These are phyloP conservation scores for Nakaseomyces bracarensis DNA, from an alignment of 1,139 yeast genomes.

Conservation along the genomic window DNA sequence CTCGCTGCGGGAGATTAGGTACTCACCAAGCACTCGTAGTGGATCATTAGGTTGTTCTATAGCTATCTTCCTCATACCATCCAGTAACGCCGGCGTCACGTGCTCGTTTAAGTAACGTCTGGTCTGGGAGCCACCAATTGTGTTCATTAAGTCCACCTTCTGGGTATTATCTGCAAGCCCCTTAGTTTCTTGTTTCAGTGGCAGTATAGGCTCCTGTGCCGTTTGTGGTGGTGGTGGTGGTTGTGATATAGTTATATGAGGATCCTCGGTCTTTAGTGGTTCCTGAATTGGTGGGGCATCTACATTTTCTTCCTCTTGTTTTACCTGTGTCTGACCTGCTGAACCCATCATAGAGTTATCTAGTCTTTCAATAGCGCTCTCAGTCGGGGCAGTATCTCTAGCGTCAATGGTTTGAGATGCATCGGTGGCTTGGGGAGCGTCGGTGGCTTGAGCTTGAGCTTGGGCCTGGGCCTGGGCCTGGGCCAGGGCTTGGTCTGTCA, in stretches of 20 bases:
- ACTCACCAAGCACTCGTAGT: conserved; percentile 60
- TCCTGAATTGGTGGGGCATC: no score
- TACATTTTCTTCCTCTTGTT: no score
- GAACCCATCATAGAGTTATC: no score
- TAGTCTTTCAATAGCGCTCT: no score
- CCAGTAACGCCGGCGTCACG: conserved; percentile 57
- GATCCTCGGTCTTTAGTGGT: no score
- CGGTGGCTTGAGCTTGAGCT: no score
- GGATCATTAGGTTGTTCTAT: conserved; percentile 61
- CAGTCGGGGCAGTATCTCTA: no score
- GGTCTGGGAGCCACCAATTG: conserved; percentile 75
- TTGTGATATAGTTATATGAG: neutral
- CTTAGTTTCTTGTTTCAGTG: neutral
- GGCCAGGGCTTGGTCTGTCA: no score
- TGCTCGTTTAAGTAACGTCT: conserved; percentile 69
- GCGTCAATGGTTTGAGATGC: no score
- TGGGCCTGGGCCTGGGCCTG: no score
- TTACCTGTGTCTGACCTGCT: no score
- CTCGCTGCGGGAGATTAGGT: conserved; percentile 45
- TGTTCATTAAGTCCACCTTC: conserved; percentile 35
- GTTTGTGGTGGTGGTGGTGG: neutral
- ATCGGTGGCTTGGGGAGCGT: no score
- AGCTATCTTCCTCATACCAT: conserved; percentile 59
- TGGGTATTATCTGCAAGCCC: neutral
- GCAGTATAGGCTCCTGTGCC: neutral